Percentiles rank a stretch among this genome's conserved stretches.
phyloP scores from a whole-genome alignment of 441 rosid genomes.

The Erysimum cheiri region DNA sequence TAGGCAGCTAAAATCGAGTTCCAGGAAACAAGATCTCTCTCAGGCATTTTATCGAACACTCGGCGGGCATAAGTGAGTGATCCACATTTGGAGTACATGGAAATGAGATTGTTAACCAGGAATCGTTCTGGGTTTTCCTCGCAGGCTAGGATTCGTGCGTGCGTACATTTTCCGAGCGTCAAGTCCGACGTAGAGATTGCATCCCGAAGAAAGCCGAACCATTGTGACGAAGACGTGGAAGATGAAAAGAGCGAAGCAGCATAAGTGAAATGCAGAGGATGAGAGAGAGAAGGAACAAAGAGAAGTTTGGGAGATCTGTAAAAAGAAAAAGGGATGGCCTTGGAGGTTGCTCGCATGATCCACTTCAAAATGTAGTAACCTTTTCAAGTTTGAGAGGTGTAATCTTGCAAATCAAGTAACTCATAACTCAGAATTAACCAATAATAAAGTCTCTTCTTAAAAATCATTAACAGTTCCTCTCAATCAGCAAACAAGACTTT shows the following conservation, averaged over 20 bases:
- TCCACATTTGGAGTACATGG: conserved; percentile 51
- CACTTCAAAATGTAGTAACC: conserved; percentile 20
- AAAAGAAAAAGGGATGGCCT: conserved; percentile 18
- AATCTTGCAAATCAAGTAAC: conserved; percentile 36
- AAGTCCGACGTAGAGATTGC: conserved; percentile 46
- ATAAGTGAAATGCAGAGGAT: conserved; percentile 28
- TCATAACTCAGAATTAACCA: background rate
- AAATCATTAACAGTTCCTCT: background rate
- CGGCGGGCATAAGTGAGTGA: conserved; percentile 49
- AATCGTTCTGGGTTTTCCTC: conserved; percentile 47
- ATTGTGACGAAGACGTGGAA: conserved; percentile 45
- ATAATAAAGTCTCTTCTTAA: too few relatives aligned
- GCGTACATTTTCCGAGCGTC: conserved; percentile 46
- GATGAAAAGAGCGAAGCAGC: conserved; percentile 20
- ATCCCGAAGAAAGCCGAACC: conserved; percentile 52
- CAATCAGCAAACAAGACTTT: background rate
- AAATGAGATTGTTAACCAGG: conserved; percentile 50
- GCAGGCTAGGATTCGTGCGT: conserved; percentile 44
- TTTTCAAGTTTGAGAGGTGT: conserved; percentile 23
- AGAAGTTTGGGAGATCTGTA: conserved; percentile 12
- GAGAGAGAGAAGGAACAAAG: conserved; percentile 13
- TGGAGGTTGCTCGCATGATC: conserved; percentile 36
- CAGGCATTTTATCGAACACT: conserved; percentile 51
- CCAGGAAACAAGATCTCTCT: conserved; percentile 53
- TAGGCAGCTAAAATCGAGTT: conserved; percentile 53